Conservation (phyloP, 805 yeast species). For the Saturnispora kantuleensis region DNA sequence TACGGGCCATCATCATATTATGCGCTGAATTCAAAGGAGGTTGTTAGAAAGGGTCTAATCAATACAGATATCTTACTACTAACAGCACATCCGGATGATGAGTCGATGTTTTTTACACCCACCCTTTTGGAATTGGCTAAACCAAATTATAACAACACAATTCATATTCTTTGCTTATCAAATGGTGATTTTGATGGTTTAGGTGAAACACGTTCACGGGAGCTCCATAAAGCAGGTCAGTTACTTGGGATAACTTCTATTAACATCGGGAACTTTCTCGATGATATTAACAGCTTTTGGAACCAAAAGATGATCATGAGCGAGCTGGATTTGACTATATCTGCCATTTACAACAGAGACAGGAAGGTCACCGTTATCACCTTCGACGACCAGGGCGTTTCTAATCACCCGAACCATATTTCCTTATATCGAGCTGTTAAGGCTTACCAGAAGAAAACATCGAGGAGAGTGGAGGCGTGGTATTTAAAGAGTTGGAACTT, state of each 20-base stretch:
- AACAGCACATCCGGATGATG: conserved; percentile 97
- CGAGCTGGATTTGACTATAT: conserved; percentile 24
- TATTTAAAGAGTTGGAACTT: conserved; percentile 27
- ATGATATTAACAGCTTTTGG: conserved; percentile 68
- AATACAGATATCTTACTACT: conserved; percentile 28
- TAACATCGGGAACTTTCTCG: conserved; percentile 44
- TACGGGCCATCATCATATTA: conserved; percentile 2
- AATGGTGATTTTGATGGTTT: conserved; percentile 69
- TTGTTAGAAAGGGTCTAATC: conserved; percentile 12
- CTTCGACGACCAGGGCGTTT: conserved; percentile 47
- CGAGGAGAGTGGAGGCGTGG: conserved; percentile 14
- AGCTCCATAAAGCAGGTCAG: conserved; percentile 45
- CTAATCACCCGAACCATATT: conserved; percentile 80
- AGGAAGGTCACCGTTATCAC: conserved; percentile 23
- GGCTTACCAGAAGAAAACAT: conserved; percentile 21
- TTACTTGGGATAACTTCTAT: conserved; percentile 42
- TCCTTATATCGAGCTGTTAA: conserved; percentile 46
- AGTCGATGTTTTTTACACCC: conserved; percentile 94
- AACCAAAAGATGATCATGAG: conserved; percentile 31
- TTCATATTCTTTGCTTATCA: conserved; percentile 62
- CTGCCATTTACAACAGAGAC: background rate
- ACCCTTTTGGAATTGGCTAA: conserved; percentile 44
- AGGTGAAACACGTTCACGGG: conserved; percentile 54
- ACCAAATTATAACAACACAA: conserved; percentile 36
- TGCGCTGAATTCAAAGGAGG: conserved; percentile 15